A percentile compares a stretch with the other conserved stretches of the same genome.
phyloP scores from a whole-genome alignment of 306 rosid species.

The Dryas drummondii region DNA sequence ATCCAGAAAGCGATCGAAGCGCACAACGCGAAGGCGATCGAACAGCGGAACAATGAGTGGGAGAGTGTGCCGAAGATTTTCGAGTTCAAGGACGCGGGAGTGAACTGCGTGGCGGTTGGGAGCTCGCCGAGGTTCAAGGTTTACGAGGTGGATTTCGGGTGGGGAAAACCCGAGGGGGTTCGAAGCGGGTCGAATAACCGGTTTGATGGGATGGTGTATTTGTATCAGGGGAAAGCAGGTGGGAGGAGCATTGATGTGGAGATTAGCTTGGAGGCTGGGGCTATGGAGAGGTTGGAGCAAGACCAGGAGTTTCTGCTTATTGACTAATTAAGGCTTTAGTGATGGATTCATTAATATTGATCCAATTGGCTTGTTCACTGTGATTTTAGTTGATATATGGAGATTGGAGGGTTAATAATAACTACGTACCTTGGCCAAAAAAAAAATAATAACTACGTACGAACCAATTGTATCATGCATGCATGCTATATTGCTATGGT shows the following conservation, averaged over 20 bases:
- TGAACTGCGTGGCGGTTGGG: slow-evolving; percentile 88
- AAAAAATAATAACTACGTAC: too few species aligned
- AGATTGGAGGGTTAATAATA: too few species aligned
- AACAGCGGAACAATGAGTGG: slow-evolving; percentile 81
- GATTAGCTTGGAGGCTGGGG: slow-evolving; percentile 61
- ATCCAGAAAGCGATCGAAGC: slow-evolving; percentile 69
- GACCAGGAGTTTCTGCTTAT: slow-evolving; percentile 59
- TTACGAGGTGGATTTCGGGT: slow-evolving; percentile 90
- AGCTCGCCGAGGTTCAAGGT: slow-evolving; percentile 97
- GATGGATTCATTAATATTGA: not conserved
- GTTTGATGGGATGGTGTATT: slow-evolving; percentile 87
- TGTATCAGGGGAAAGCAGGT: slow-evolving; percentile 85
- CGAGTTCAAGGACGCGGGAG: slow-evolving; percentile 90
- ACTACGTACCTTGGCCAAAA: too few species aligned
- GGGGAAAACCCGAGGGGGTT: slow-evolving; percentile 80
- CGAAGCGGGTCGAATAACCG: slow-evolving; percentile 87
- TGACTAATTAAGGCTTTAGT: not conserved
- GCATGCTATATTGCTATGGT: not conserved
- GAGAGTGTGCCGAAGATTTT: slow-evolving; percentile 81
- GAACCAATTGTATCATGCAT: not conserved
- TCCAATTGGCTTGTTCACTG: too few species aligned
- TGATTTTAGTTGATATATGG: not conserved
- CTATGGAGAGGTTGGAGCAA: slow-evolving; percentile 75
- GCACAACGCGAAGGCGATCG: slow-evolving; percentile 55
- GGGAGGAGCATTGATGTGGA: slow-evolving; percentile 95